Evolutionary conservation across 2,329 filamentous ascomycete species (phyloP), one percentile per base, ranked within the genome.

Genomic region (Xylariaceae sp.): DNA sequence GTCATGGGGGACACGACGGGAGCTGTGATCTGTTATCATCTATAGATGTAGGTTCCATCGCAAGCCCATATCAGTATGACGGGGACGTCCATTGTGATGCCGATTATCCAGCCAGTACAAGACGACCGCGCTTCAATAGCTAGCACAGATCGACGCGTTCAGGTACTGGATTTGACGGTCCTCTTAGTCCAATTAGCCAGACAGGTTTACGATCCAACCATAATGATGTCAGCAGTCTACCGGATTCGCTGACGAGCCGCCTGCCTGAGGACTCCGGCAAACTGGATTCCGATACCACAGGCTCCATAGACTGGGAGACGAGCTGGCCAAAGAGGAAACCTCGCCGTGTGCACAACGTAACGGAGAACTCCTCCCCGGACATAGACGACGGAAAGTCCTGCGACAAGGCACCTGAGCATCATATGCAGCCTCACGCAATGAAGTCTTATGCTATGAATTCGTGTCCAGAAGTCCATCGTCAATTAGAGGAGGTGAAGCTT

Each of bases 391-490:
- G 24, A 11, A 37, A 33, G n/a, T 43, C 39, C 29, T 47, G 39
- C 19, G 37, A 42, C n/a, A 39, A 44, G 13, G 12, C 39, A 18
- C 41, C 39, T 9, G 22, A 47, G 12, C 47, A 51, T 22, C 38
- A 47, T n/a, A 19, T 38, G 9, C 50, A 46, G 19, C 41, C 47
- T 17, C 42, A 50, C 15, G 45, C 39, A 4, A 34, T 49, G 15
- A 39, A 50, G 34, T 39, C 29, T 15, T 39, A 30, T 28, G 43
- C 38, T 15, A 35, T 46, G 8, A 55, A 54, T 29, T 62, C 59
- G 17, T 60, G 58, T 19, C 59, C 59, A 11, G 58, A 61, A 24
- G 41, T 61, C 13, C 48, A 53, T 34, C 47, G 37, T 24, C 43
- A 44, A 19, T 37, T 50, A 13, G 42, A 41, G 2, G 32, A 43